Conservation (phyloP, 2,329 filamentous ascomycete species). For the Trichophyton schoenleinii region DNA sequence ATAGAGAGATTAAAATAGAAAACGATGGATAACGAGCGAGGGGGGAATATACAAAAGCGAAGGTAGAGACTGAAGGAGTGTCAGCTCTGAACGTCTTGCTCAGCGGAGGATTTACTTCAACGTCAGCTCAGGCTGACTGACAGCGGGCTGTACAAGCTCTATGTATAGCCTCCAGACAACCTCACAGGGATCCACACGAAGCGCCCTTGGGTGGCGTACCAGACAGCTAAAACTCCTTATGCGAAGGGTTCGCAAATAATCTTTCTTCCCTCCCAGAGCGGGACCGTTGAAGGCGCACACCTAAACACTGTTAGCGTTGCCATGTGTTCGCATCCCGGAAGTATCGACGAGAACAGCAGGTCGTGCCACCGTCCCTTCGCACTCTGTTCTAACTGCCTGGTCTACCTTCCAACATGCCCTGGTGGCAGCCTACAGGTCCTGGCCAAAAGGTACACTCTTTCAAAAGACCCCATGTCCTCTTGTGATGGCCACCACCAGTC, state of each 20-base stretch:
- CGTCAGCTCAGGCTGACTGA: not conserved
- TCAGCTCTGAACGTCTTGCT: not conserved
- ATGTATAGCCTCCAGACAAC: not conserved
- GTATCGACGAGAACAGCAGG: not conserved
- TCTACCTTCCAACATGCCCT: no score
- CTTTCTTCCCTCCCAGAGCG: not conserved
- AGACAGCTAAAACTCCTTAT: not conserved
- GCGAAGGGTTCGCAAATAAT: not conserved
- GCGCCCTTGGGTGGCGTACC: not conserved
- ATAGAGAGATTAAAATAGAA: not conserved
- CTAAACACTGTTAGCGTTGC: not conserved
- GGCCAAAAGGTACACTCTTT: not conserved
- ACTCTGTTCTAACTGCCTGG: not conserved
- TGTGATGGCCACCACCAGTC: not conserved
- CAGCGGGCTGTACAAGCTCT: not conserved
- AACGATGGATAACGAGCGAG: not conserved
- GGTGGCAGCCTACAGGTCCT: not conserved
- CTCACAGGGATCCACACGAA: not conserved
- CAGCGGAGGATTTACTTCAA: not conserved
- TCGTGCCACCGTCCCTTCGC: not conserved
- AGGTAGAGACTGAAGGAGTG: not conserved
- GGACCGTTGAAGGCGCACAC: not conserved
- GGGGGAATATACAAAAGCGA: not conserved
- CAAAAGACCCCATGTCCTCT: not conserved
- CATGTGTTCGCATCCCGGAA: slow-evolving; percentile 3